Evolutionary conservation across 192 early-diverging fungal genomes (phyloP), one percentile per base, ranked within the genome.

Genomic region (Coemansia sp.): DNA sequence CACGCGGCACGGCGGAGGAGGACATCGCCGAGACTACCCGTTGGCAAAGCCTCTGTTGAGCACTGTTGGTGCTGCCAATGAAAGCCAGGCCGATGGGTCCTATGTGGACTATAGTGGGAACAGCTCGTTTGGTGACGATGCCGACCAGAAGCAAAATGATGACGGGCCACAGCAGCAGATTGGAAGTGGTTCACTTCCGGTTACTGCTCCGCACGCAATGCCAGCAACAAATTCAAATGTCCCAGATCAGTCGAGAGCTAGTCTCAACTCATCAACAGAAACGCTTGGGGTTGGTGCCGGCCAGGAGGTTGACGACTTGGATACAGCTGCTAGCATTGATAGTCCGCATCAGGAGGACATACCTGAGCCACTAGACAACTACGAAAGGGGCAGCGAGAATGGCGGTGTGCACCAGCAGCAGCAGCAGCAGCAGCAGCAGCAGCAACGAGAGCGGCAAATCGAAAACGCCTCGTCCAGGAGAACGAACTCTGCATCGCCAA

Each of bases 61-160:
- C 55, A 20, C 30, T 39, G 35, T 15, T 23, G 61, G 39, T 4
- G 49, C 55, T 8, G 43, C 35, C 41, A 38, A 33, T 34, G 39
- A 63, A 20, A 66, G 73, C 35, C 60, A 52, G 21, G 59, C 43
- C 18, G 74, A 71, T 46, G 63, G 79, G 64, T 82, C 79, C 8
- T 82, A 82, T 24, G 74, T 82, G n/a, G 79, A 82, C 51, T 73
- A 73, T 57, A 82, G 79, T 53, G 74, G 67, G 15, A 67, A 64
- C 36, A 69, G 73, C 43, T 59, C 57, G 6, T 59, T 59, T 59
- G 57, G 57, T 12, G 57, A 59, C 34, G 72, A 64, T 14, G 35
- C 61, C 5, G 67, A 23, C 44, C 39, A 2, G 23, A 53, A 12
- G 0, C 51, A 53, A 21, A 26, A 9, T 1, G 51, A 26, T 26